A percentile compares a stretch with the other conserved stretches of the same genome.
phyloP scores from a whole-genome alignment of 1,284 basidiomycete genomes.

The Hemileia vastatrix region DNA sequence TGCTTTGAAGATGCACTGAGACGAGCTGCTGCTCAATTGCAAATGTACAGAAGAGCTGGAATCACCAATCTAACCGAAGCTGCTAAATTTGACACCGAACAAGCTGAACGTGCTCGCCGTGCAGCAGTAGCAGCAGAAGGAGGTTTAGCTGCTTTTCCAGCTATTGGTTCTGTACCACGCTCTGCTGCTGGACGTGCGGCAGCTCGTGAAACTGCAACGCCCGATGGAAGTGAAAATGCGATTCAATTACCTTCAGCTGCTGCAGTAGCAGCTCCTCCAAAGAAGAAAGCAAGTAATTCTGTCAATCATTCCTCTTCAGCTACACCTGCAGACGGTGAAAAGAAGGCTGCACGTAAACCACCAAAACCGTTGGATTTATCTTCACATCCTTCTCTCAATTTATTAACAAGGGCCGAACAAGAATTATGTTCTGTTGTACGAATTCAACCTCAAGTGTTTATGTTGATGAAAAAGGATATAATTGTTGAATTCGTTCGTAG shows the following conservation, averaged over 20 bases:
- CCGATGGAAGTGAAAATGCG: slow-evolving; percentile 38
- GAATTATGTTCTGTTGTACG: slow-evolving; percentile 73
- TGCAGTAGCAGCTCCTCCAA: slow-evolving; percentile 62
- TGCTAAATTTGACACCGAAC: slow-evolving; percentile 69
- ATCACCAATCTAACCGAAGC: slow-evolving; percentile 69
- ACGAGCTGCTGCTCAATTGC: slow-evolving; percentile 74
- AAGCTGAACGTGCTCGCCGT: slow-evolving; percentile 51
- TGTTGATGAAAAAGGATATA: slow-evolving; percentile 81
- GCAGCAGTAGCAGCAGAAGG: slow-evolving; percentile 35
- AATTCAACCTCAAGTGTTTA: slow-evolving; percentile 80
- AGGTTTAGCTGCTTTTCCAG: slow-evolving; percentile 5
- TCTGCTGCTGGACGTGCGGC: neutral
- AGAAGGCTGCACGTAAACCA: neutral
- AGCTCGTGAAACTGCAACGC: slow-evolving; percentile 37
- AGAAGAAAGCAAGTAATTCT: neutral
- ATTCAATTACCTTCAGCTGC: slow-evolving; percentile 64
- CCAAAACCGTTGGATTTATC: slow-evolving; percentile 27
- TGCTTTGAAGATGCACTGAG: slow-evolving; percentile 67
- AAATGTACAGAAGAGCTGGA: slow-evolving; percentile 74
- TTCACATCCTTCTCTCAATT: slow-evolving; percentile 51
- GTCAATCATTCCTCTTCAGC: neutral
- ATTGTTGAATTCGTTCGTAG: slow-evolving; percentile 78
- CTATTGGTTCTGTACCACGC: neutral
- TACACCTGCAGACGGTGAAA: neutral
- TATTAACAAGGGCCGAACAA: slow-evolving; percentile 75